Base-by-base conservation (phyloP, 2,329 filamentous ascomycete species). In the Daldinia sp. region DNA sequence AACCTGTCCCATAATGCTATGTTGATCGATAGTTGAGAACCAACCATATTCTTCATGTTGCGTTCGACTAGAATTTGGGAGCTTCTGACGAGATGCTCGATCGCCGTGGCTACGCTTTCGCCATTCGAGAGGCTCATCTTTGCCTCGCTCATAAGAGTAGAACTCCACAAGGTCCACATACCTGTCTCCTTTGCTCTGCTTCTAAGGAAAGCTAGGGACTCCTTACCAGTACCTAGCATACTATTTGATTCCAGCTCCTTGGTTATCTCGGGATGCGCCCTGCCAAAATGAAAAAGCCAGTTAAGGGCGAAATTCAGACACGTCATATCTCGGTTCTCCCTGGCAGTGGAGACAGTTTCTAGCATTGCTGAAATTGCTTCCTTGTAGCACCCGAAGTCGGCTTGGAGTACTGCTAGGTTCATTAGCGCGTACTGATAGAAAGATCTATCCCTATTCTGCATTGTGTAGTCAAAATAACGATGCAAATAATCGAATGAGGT, bases 371-470 rank as follows among this genome's bases (percentile, higher is more conserved):
- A 89, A n/a, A 98, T 87, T 5, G 95, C 95, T 80, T 98, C 94
- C 44, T 89, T 88, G 78, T 94, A 91, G 77, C 93, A 97, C 53
- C 94, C 94, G 82, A 98, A 98, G 78, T 98, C 96, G 15, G 94
- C 93, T 77, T 99, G 95, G 4, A 98, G 86, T 37, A 98, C 93
- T 3, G 94, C 95, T 65, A 98, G 87, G 76, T 98, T 98, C 77
- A 99, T 90, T 13, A 98, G 83, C 0, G 96, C 96, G 77, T 98
- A 97, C 77, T 98, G 96, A 76, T 99, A 98, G 74, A 94, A 94
- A 4, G 92, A 88, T 26, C 92, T 90, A 74, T 97, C 92, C 67
- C 90, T 85, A 72, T 90, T 92, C 75, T 96, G 92, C 89, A 97
- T 94, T 1, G 94, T 96, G 79, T 97, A 98, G 79, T 99, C 96